Evolutionary conservation across 225 moss, liverwort and hornwort genomes (phyloP), one percentile per base, ranked within the genome.

Genomic region (Pseudoscleropodium purum): DNA sequence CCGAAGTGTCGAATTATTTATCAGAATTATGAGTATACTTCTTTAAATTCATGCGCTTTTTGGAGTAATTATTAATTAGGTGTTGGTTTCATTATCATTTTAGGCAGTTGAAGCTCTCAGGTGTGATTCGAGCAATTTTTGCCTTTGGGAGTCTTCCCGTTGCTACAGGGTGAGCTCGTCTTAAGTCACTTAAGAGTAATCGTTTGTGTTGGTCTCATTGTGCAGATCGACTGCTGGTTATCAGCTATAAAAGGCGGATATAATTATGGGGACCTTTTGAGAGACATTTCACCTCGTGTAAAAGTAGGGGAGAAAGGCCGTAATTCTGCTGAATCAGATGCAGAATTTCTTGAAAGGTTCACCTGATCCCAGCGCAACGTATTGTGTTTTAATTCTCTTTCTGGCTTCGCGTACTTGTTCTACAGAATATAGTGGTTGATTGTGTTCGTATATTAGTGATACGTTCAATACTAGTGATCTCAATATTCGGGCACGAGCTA

Each of bases 221-320:
- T 90, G 90, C 94, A 98, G 98, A 91, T 97, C 66, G 98, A 98
- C 85, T 95, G 96, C 60, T 98, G 98, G 98, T 91, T 98, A 85
- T 91, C 98, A 84, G 93, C 94, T 56, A 95, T 98, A 43, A 95
- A 95, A 88, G 92, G 92, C 25, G 95, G 94, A 45, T 97, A 94
- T 86, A 92, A 94, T 81, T 95, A 92, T 59, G 75, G 89, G 19
- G 96, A 94, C 82, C 93, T 92, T 86, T 84, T 92, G 89, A 96
- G 95, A 75, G 86, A 92, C 52, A 88, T 62, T 57, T 91, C 92
- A 39, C 92, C 94, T 87, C 89, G 87, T 56, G 82, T 94, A 57
- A 93, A 93, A 91, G 93, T 89, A 34, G 96, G 95, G 89, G 91
- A 94, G 88, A 95, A 92, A 84, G 90, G 90, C 89, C 91, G 93